phyloP scores from a whole-genome alignment of 2,329 filamentous ascomycete species.

The Coniochaeta sp. region DNA sequence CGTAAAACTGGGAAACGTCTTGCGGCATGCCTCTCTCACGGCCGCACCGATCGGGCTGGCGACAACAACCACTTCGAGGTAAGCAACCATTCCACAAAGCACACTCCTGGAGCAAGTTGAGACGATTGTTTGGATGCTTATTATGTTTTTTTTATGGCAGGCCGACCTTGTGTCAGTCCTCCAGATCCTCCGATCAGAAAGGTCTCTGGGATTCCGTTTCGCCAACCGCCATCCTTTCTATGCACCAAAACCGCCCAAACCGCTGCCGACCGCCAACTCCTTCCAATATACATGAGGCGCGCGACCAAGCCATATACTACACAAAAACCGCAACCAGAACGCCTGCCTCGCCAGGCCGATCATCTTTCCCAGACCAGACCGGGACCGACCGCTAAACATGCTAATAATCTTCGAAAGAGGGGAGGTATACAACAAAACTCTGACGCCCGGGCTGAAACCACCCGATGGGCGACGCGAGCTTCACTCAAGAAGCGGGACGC shows the following conservation, averaged over 20 bases:
- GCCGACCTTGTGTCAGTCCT: not conserved
- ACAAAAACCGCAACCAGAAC: constrained; percentile 16
- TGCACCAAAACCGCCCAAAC: not conserved
- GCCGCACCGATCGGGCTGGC: no score
- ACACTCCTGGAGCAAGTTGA: not conserved
- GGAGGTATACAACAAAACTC: constrained; percentile 13
- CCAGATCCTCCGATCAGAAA: not conserved
- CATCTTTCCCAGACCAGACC: constrained; percentile 11
- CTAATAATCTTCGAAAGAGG: constrained; percentile 2
- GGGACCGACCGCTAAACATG: constrained; percentile 18
- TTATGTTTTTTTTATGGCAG: not conserved
- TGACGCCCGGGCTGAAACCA: not conserved
- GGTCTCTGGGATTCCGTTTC: not conserved
- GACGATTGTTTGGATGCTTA: not conserved
- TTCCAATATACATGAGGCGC: constrained; percentile 14
- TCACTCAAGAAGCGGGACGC: not conserved
- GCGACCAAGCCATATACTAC: constrained; percentile 13
- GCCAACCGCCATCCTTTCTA: not conserved
- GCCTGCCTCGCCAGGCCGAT: constrained; percentile 15
- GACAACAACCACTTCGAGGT: not conserved
- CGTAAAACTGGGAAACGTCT: no score
- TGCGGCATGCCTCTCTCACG: no score
- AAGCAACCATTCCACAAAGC: not conserved
- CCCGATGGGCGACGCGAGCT: not conserved
- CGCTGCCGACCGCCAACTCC: not conserved